Percentiles rank a stretch among this genome's conserved stretches.
Conservation (phyloP, 768 basidiomycete species). For the Mycena venus region DNA sequence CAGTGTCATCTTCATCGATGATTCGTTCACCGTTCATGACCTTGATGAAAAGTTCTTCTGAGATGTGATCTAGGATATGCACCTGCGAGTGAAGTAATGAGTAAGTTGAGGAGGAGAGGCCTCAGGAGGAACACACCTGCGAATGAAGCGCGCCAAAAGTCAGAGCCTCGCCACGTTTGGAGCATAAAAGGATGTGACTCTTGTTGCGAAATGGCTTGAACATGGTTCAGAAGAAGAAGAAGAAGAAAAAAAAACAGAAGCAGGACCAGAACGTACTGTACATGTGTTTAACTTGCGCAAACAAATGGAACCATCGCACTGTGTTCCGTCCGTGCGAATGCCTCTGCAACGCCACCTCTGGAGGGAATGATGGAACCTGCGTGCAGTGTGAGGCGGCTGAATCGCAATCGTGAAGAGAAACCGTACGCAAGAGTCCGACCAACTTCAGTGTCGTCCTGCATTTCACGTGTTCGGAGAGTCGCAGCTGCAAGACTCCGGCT, state of each 20-base stretch:
- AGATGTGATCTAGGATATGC: conserved; percentile 18
- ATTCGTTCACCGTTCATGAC: conserved; percentile 19
- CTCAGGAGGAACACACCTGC: neutral
- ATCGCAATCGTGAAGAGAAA: neutral
- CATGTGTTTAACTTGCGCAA: conserved; percentile 15
- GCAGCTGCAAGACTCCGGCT: neutral
- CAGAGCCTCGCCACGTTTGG: conserved; percentile 15
- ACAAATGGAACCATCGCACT: conserved; percentile 5
- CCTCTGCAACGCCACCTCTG: conserved; percentile 14
- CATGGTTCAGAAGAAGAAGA: neutral
- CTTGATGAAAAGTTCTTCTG: conserved; percentile 20
- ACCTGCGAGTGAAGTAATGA: conserved; percentile 12
- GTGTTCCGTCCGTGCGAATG: neutral
- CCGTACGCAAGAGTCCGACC: conserved; percentile 13
- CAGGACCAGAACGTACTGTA: neutral
- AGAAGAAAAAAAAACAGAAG: neutral
- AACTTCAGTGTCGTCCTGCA: conserved; percentile 21
- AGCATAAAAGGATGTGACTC: conserved; percentile 19
- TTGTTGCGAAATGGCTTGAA: conserved; percentile 13
- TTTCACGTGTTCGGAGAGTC: conserved; percentile 9
- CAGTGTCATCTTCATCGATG: conserved; percentile 17
- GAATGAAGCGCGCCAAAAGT: neutral
- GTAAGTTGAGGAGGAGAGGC: neutral
- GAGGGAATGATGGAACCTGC: conserved; percentile 13
- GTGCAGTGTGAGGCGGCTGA: neutral